Conservation (phyloP, 2,329 filamentous ascomycete genomes). For the Fusarium sp. region DNA sequence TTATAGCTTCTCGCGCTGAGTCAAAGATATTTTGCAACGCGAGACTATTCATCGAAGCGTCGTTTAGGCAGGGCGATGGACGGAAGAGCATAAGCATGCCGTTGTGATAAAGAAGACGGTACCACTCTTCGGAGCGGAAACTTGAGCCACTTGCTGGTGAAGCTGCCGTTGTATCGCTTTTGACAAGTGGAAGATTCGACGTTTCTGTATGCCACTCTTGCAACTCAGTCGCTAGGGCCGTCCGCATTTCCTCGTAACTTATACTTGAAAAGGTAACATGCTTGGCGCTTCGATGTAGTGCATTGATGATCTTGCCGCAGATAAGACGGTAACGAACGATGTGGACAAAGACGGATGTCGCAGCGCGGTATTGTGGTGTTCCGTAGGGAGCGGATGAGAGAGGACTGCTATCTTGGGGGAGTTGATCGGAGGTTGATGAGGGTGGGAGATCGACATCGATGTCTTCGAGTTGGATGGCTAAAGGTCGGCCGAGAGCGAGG, state of each 20-base stretch:
- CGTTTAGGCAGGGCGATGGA: constrained; percentile 55
- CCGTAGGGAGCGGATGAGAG: constrained; percentile 40
- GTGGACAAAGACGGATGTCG: constrained; percentile 56
- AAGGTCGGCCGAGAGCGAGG: constrained; percentile 57
- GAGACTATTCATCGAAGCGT: constrained; percentile 46
- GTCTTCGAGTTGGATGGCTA: constrained; percentile 60
- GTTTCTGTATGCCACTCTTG: constrained; percentile 53
- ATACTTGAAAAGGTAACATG: constrained; percentile 19
- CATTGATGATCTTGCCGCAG: constrained; percentile 57
- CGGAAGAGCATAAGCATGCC: constrained; percentile 60
- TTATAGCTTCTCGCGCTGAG: constrained; percentile 58
- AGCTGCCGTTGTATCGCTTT: constrained; percentile 39
- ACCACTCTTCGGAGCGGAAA: constrained; percentile 60
- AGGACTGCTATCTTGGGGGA: constrained; percentile 31
- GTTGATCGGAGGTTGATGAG: constrained; percentile 34
- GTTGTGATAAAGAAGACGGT: constrained; percentile 60
- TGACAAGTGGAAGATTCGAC: constrained; percentile 47
- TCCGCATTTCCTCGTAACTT: constrained; percentile 37
- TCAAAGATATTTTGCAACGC: constrained; percentile 57
- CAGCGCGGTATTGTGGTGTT: constrained; percentile 45
- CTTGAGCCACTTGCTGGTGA: constrained; percentile 54
- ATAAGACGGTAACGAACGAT: constrained; percentile 59
- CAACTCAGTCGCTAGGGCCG: constrained; percentile 50
- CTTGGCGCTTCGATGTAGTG: constrained; percentile 53
- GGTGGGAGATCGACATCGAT: constrained; percentile 57